A percentile compares a stretch with the other conserved stretches of the same genome.
These are phyloP conservation scores for Malus hybrid DNA, from an alignment of 331 rosid genomes.

Conservation along the genomic window DNA sequence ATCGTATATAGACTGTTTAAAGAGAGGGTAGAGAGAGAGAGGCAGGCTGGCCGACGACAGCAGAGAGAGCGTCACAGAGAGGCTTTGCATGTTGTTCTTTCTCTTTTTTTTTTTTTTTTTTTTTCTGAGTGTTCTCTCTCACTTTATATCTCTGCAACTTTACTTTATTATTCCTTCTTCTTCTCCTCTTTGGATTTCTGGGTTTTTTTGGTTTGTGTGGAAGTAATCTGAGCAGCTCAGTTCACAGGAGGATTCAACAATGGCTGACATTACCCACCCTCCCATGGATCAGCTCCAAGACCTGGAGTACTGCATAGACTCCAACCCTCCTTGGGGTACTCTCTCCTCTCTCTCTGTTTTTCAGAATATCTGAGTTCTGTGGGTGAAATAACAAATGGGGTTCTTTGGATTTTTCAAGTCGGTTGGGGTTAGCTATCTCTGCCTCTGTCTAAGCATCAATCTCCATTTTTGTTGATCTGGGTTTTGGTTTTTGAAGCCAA, in stretches of 20 bases:
- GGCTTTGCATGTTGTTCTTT: constrained; percentile 20
- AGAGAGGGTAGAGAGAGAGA: neutral
- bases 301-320: constrained; percentile 97
- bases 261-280: constrained; percentile 88
- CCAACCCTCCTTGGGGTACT: constrained; percentile 96
- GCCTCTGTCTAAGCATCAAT: neutral
- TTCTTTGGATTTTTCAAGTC: neutral
- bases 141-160: constrained; percentile 17
- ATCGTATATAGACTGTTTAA: neutral
- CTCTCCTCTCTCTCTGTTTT: constrained; percentile 4
- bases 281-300: constrained; percentile 99
- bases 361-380: neutral
- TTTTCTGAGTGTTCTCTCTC: constrained; percentile 7
- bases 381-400: constrained; percentile 9
- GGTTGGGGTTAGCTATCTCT: neutral
- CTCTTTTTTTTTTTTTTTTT: constrained; percentile 23
- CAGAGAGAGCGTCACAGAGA: constrained; percentile 25
- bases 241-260: constrained; percentile 32
- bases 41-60: constrained; percentile 35
- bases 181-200: constrained; percentile 17
- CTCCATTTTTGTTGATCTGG: neutral
- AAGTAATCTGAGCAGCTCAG: constrained; percentile 14
- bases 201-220: constrained; percentile 7
- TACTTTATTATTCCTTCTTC: constrained; percentile 12
- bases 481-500: neutral